phyloP scores from a whole-genome alignment of 1,139 yeast species.

The Nakaseomyces bracarensis region DNA sequence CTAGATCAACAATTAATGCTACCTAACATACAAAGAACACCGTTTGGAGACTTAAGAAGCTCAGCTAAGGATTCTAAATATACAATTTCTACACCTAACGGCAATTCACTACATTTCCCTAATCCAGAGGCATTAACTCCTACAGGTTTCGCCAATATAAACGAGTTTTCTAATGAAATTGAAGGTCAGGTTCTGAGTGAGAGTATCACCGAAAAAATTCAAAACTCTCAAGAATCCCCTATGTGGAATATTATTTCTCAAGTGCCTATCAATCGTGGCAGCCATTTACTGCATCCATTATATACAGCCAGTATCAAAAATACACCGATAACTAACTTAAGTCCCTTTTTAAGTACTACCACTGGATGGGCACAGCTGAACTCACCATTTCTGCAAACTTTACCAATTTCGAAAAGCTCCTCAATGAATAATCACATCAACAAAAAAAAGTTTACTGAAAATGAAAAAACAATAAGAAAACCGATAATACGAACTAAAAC shows the following conservation, averaged over 20 bases:
- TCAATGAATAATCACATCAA: neutral
- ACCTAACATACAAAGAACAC: constrained; percentile 13
- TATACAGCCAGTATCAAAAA: neutral
- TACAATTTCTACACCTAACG: constrained; percentile 10
- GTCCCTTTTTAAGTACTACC: constrained; percentile 1
- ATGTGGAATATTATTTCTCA: constrained; percentile 4
- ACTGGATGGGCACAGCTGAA: neutral
- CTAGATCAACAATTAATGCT: constrained; percentile 8
- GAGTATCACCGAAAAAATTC: neutral
- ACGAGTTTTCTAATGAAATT: neutral
- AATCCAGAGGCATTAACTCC: constrained; percentile 2
- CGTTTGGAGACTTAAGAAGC: neutral
- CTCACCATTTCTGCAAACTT: neutral
- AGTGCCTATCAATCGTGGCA: neutral
- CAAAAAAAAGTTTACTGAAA: neutral
- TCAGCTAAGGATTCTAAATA: constrained; percentile 11
- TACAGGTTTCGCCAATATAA: neutral
- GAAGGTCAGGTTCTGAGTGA: neutral
- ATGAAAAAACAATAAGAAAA: neutral
- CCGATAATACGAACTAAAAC: neutral
- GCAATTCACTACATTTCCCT: constrained; percentile 9
- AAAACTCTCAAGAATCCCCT: neutral
- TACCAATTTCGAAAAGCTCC: neutral
- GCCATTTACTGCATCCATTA: constrained; percentile 1
- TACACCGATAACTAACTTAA: neutral